Evolutionary conservation across 208 protist genomes (phyloP).

Genomic region (Acanthamoeba lenticulata): DNA sequence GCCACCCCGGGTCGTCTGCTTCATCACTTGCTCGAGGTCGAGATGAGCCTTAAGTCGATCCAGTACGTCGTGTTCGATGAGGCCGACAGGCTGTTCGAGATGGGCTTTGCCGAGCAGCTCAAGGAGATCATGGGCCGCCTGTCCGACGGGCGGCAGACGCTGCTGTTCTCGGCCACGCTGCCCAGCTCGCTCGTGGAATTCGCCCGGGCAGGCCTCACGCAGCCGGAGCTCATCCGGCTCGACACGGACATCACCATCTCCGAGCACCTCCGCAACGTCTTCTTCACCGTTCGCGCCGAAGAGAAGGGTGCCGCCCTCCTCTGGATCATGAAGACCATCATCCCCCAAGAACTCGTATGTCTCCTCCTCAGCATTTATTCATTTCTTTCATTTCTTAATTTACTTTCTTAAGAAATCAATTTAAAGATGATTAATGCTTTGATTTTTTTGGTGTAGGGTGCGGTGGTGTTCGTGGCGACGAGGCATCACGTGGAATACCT

Average conservation of each 20-base stretch:
- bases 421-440: neutral
- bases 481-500: slow-evolving; percentile 98
- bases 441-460: neutral
- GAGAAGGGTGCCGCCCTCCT: slow-evolving; percentile 96
- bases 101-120: slow-evolving; percentile 97
- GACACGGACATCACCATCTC: slow-evolving; percentile 97
- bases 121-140: slow-evolving; percentile 95
- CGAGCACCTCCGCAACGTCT: slow-evolving; percentile 94
- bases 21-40: slow-evolving; percentile 96
- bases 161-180: slow-evolving; percentile 99
- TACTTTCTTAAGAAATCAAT: neutral
- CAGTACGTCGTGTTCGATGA: slow-evolving; percentile 99
- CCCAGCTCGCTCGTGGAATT: slow-evolving; percentile 98
- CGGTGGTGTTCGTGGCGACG: slow-evolving; percentile 88
- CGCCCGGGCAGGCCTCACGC: slow-evolving; percentile 95
- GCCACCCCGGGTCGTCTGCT: slow-evolving; percentile 99
- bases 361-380: neutral
- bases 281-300: slow-evolving; percentile 94
- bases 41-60: slow-evolving; percentile 92
- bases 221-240: slow-evolving; percentile 97
- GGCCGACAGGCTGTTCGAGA: slow-evolving; percentile 99
- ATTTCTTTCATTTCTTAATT: neutral
- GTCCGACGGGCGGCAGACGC: slow-evolving; percentile 93
- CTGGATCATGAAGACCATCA: slow-evolving; percentile 91
- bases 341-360: slow-evolving; percentile 71